Base-by-base conservation (phyloP, 139 green algal species). In the Ettlia oleoabundans region DNA sequence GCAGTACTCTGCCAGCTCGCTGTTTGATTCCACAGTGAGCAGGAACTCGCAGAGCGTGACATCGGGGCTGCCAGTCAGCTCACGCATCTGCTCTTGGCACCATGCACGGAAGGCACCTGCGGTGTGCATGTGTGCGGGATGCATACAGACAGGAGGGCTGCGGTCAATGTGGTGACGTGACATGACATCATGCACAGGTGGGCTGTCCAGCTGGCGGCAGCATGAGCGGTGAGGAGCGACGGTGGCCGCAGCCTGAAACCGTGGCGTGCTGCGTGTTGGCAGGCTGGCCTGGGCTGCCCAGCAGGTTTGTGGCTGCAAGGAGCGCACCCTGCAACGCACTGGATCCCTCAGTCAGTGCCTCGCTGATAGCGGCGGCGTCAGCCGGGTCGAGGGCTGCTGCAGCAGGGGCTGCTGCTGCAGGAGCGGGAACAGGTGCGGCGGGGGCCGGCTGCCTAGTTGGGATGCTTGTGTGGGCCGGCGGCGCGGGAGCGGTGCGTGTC, bases 1-100 rank as follows among this genome's bases (percentile, higher is more conserved):
- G 79, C 92, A 91, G 86, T 93, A 95, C 52, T 96, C 94, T 7
- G 91, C 87, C 38, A 95, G 89, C 88, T 98, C 94, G 33, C 84
- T 88, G 65, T 89, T 92, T 81, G 82, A 90, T 26, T 84, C 61
- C 40, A 94, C 76, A 0, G 77, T 83, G 76, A 96, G 84, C 71
- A 98, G 87, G 52, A 94, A 93, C 68, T 95, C 90, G 78, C 93
- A 88, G 51, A 97, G 85, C 33, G 90, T 88, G 26, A 96, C 76
- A 86, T 96, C 92, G 28, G 88, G 77, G 73, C 79, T 92, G 67
- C 88, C 87, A 33, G 84, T 85, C 32, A 94, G 82, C 75, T 72
- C 76, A 28, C 81, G 58, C 92, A 95, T 95, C 86, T 95, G 88
- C 62, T 84, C 40, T 26, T 65, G 42, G 76, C 87, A 92, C 90